phyloP scores from a whole-genome alignment of 139 green algal genomes.

The Chlorella vulgaris region DNA sequence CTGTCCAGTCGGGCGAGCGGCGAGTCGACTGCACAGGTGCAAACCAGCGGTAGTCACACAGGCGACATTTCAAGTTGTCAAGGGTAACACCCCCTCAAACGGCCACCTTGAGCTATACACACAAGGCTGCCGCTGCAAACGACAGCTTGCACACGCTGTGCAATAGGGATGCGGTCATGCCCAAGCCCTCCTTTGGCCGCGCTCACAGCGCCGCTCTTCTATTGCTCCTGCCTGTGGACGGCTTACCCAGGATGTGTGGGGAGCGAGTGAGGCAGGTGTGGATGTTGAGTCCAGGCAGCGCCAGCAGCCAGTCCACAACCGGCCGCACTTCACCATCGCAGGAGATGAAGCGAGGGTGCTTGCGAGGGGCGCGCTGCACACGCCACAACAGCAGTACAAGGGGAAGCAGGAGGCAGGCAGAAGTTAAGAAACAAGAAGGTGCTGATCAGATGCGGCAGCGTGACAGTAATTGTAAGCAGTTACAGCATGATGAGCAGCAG shows the following conservation, averaged over 20 bases:
- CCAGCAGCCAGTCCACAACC: neutral
- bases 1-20: neutral
- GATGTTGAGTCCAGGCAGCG: neutral
- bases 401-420: neutral
- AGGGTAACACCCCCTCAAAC: too few relatives aligned
- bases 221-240: too few relatives aligned
- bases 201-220: too few relatives aligned
- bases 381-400: neutral
- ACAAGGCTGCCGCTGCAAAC: neutral
- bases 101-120: too few relatives aligned
- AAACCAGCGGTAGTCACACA: neutral
- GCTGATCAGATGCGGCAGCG: too few relatives aligned
- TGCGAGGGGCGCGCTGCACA: neutral
- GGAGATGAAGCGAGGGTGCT: neutral
- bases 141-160: too few relatives aligned
- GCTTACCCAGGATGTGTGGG: conserved; percentile 16
- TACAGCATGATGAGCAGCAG: too few relatives aligned
- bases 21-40: neutral
- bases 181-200: too few relatives aligned
- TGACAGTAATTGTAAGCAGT: too few relatives aligned
- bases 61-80: too few relatives aligned
- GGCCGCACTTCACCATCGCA: neutral
- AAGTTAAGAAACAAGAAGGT: neutral
- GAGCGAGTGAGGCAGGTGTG: neutral
- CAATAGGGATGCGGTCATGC: too few relatives aligned